A percentile compares a stretch with the other conserved stretches of the same genome.
Conservation (phyloP, 495 filamentous ascomycete species). For the Mytilinidion resinicola region DNA sequence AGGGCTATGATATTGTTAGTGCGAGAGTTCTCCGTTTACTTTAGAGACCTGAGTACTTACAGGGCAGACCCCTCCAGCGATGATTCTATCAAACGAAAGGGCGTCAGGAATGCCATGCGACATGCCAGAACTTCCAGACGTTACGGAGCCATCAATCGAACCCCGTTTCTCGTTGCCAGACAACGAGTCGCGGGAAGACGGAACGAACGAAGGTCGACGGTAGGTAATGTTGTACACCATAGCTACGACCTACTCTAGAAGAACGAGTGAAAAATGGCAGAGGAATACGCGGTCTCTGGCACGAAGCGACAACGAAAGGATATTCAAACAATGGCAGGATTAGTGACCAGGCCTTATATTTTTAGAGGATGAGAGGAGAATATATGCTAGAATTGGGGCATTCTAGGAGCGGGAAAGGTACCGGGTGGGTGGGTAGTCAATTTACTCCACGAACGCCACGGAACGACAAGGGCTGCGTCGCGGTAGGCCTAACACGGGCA, state of each 20-base stretch:
- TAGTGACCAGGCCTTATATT: not conserved
- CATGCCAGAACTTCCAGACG: conserved; percentile 35
- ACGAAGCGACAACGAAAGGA: not conserved
- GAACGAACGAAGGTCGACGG: conserved; percentile 40
- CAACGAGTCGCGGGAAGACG: conserved; percentile 28
- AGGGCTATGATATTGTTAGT: conserved; percentile 47
- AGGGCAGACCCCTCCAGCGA: conserved; percentile 68
- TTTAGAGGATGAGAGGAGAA: not conserved
- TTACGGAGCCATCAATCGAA: conserved; percentile 38
- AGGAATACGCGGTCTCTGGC: not conserved
- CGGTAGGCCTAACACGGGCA: no score
- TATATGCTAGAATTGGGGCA: not conserved
- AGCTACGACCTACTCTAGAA: not conserved
- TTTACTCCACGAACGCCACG: no score
- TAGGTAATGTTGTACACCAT: conserved; percentile 50
- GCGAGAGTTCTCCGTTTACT: not conserved
- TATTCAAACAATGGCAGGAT: not conserved
- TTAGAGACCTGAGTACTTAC: conserved; percentile 43
- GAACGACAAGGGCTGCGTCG: no score
- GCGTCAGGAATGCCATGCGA: conserved; percentile 57
- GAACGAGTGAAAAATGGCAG: not conserved
- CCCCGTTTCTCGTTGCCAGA: conserved; percentile 34
- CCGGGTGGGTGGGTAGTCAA: no score
- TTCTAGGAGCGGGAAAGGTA: not conserved
- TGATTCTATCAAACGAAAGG: conserved; percentile 65